Conservation (phyloP, 1,284 basidiomycete genomes). For the Ustilago nuda region DNA sequence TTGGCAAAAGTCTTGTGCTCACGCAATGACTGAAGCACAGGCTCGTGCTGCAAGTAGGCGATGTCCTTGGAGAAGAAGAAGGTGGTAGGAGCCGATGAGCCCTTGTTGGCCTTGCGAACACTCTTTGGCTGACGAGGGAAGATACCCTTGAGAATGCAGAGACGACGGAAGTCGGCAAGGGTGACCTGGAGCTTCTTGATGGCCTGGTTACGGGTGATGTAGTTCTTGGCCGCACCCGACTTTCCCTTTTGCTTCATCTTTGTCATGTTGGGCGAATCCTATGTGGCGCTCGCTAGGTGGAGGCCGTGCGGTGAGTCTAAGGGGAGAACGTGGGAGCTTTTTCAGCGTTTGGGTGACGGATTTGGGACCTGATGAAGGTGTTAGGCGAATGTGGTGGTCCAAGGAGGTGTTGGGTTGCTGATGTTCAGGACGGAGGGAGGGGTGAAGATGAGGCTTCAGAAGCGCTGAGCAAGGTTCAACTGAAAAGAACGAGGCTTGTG, state of each 20-base stretch:
- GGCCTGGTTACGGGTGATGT: constrained; percentile 80
- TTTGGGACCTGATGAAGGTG: not conserved
- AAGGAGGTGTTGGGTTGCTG: not conserved
- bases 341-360: constrained; percentile 11
- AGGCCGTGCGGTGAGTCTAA: constrained; percentile 1
- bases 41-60: constrained; percentile 95
- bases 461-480: not conserved
- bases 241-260: constrained; percentile 87
- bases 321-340: not conserved
- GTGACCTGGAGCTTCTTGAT: constrained; percentile 85
- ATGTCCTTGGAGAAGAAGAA: constrained; percentile 99
- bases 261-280: constrained; percentile 75
- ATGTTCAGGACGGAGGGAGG: not conserved
- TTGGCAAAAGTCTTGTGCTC: constrained; percentile 99
- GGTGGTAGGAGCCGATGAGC: constrained; percentile 92
- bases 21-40: constrained; percentile 90
- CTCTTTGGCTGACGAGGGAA: constrained; percentile 95
- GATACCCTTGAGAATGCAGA: constrained; percentile 99
- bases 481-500: constrained; percentile 3
- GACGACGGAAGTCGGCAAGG: constrained; percentile 92
- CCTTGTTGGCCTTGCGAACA: constrained; percentile 96
- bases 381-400: not conserved
- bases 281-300: constrained; percentile 9
- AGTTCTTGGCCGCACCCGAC: constrained; percentile 77
- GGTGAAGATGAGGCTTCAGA: not conserved